Base-by-base conservation (phyloP, 2,329 filamentous ascomycete species). In the Colletotrichum tabaci region DNA sequence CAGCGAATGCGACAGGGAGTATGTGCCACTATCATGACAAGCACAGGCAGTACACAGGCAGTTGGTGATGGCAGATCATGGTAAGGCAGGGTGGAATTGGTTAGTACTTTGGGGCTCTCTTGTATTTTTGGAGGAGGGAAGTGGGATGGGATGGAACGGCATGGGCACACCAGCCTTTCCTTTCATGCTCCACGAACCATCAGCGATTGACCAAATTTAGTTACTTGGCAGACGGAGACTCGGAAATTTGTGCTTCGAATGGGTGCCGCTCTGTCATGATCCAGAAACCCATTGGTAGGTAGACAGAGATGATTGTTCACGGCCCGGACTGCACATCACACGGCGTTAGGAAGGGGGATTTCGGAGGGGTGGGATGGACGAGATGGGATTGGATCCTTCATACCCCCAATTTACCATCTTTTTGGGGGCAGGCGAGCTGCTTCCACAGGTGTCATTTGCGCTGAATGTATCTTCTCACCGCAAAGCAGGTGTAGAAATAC, bases 191-290 rank as follows among this genome's bases (percentile, higher is more conserved):
- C 15, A n/a, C 23, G 23, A 21, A 58, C 16, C n/a, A 50, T 66
- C 49, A 57, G 63, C 56, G 44, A 42, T 12, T 44, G 21, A 21
- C 35, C 61, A 42, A 23, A 61, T 58, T n/a, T 60, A 65, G 58
- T 60, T 63, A 55, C 60, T 69, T 71, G 58, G 46, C 53, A 63
- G 58, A 60, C 38, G 42, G 62, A 44, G 30, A 53, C 65, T 52
- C 65, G 58, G 53, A 60, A 42, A 64, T 60, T 63, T 53, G 60
- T 47, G 53, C 53, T 30, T 60, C 30, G 26, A 58, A 53, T 68
- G 53, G 65, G 53, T 71, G 68, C 58, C 58, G 57, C 30, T 30
- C 47, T 52, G 42, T 52, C 44, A 53, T 60, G 52, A 49, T 49
- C 49, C 58, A 13, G 16, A 38, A 10, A 38, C 35, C 35, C 12